A percentile compares a stretch with the other conserved stretches of the same genome.
phyloP scores from a whole-genome alignment of 2,329 filamentous ascomycete genomes.

The Fusarium neocosmosporiellum region DNA sequence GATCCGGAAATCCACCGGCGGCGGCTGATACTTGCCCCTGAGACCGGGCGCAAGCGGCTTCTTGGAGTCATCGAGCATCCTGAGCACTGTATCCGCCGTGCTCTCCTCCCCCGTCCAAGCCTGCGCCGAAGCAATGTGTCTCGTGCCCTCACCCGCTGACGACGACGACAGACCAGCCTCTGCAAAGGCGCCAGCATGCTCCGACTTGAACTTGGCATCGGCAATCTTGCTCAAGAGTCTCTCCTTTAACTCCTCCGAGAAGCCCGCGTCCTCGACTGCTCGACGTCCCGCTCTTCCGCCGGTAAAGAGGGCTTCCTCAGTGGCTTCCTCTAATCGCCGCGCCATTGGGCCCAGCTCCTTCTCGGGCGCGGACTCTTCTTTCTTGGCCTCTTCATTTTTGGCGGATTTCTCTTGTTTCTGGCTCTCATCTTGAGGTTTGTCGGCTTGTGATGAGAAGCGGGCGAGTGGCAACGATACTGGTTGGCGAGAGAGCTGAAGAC shows the following conservation, averaged over 20 bases:
- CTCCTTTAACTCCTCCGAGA: slow-evolving; percentile 71
- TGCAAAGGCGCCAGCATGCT: slow-evolving; percentile 61
- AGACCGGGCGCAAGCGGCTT: slow-evolving; percentile 71
- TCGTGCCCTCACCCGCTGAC: slow-evolving; percentile 75
- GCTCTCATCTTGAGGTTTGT: slow-evolving; percentile 3
- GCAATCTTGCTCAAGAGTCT: slow-evolving; percentile 67
- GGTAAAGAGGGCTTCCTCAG: slow-evolving; percentile 69
- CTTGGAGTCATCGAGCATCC: slow-evolving; percentile 85
- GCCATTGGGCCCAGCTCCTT: slow-evolving; percentile 60
- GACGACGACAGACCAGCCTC: slow-evolving; percentile 58
- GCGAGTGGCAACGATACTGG: slow-evolving; percentile 1
- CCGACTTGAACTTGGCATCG: slow-evolving; percentile 63
- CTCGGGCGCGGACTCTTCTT: background rate
- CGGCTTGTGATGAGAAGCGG: slow-evolving; percentile 33
- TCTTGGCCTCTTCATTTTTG: background rate
- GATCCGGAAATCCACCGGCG: slow-evolving; percentile 65
- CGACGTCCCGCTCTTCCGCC: slow-evolving; percentile 69
- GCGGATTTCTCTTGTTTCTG: slow-evolving; percentile 1
- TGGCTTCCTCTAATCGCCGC: slow-evolving; percentile 69
- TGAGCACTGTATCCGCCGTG: slow-evolving; percentile 78
- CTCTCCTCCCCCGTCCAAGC: slow-evolving; percentile 85
- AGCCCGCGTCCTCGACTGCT: slow-evolving; percentile 71
- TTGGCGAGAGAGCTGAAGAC: slow-evolving; percentile 27
- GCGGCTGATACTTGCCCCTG: slow-evolving; percentile 59
- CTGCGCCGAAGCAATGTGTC: slow-evolving; percentile 72